Evolutionary conservation across 441 rosid genomes (phyloP).

Genomic region (Capsella rubella): DNA sequence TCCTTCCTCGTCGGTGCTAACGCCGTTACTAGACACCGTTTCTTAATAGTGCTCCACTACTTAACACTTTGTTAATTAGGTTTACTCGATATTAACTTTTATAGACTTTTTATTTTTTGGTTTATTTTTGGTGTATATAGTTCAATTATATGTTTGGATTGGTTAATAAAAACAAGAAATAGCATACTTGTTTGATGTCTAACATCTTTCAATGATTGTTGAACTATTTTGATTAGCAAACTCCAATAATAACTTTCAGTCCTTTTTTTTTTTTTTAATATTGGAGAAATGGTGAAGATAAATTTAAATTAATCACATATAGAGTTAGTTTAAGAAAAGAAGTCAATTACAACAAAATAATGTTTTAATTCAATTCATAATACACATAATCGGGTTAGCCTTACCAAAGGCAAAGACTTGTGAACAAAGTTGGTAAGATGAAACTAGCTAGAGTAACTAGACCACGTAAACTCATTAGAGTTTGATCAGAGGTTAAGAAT

Average conservation of each 20-base stretch:
- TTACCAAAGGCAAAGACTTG: not conserved
- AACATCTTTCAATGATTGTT: constrained; percentile 27
- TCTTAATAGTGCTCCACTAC: constrained; percentile 33
- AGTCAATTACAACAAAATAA: not conserved
- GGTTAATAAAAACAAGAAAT: constrained; percentile 27
- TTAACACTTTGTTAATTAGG: constrained; percentile 4
- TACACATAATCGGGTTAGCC: not conserved
- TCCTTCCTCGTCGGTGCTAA: constrained; percentile 63
- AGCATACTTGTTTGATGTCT: not conserved
- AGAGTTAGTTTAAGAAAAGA: no score
- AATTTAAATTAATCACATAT: no score
- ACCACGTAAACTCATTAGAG: not conserved
- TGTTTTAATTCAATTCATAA: not conserved
- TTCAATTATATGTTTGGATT: constrained; percentile 12
- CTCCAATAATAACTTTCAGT: constrained; percentile 16
- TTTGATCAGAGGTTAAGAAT: not conserved
- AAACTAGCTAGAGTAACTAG: not conserved
- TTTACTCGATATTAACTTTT: constrained; percentile 27
- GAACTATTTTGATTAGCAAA: constrained; percentile 23
- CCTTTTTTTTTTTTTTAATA: not conserved
- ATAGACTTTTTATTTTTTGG: not conserved
- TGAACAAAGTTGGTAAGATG: constrained; percentile 11
- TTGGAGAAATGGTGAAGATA: not conserved
- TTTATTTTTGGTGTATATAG: not conserved
- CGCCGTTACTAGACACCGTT: constrained; percentile 62